Evolutionary conservation across 1,284 basidiomycete species (phyloP), one percentile per base, ranked within the genome.

Genomic region (Ceratobasidium sp.): DNA sequence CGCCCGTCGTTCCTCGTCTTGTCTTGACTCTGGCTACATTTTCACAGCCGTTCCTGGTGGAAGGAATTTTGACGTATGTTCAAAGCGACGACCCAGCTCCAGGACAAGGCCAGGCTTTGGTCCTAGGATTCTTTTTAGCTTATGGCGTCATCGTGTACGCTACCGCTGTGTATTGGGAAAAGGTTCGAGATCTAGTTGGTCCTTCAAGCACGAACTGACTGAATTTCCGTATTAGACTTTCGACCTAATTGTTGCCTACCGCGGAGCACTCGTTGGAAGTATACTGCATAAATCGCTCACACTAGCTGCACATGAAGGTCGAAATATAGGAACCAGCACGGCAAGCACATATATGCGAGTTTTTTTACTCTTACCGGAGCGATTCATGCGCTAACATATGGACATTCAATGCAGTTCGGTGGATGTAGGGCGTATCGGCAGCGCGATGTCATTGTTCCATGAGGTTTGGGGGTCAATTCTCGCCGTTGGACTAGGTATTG

Each of bases 141-240:
- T 72, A 50, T 46, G 71, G 59, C 14, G 39, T 43, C 41, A 39
- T 64, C 0, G 46, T 50, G 21, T 45, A 53, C 39, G 32, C 50
- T 53, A 72, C 59, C 43, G 39, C 59, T 12, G 41, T 61, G 16
- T 61, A 46, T n/a, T 61, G 59, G 59, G 59, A 61, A 61, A 61
- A 61, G 43, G 59, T 46, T 2, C n/a, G 59, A 46, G 3, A 34
- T 18, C 16, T 23, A 21, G 9, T n/a, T 10, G 18, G 23, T 18
- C 32, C 2, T 3, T n/a, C 10, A n/a, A 10, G 18, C 18, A 1
- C 23, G 21, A 12, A 4, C 21, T 43, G 21, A 46, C n/a, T 26
- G 4, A 9, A 28, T 6, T 48, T 34, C 30, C 8, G 1, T 16
- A 18, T 14, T 26, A 61, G 59, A 46, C 14, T n/a, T 61, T 61